Evolutionary conservation across 2,329 filamentous ascomycete species (phyloP).

Genomic region (Phyllosticta capitalensis): DNA sequence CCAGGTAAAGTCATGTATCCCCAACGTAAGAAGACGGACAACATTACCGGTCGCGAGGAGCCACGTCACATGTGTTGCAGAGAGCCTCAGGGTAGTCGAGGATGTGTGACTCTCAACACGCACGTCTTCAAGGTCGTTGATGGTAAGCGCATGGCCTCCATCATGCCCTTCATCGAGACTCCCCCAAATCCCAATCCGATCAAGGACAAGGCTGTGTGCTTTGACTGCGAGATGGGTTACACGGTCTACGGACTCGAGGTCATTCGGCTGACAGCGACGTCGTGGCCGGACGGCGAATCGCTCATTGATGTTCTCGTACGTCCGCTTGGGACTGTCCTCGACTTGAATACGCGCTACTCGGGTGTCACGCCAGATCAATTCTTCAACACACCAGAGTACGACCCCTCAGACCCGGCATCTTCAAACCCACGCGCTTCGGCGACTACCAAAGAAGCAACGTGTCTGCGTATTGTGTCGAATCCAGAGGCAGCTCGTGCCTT

Average conservation of each 20-base stretch:
- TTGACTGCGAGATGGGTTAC: constrained; percentile 98
- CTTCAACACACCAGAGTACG: constrained; percentile 45
- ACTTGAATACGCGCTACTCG: constrained; percentile 87
- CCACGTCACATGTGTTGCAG: constrained; percentile 64
- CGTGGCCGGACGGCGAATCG: constrained; percentile 69
- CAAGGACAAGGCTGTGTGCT: constrained; percentile 56
- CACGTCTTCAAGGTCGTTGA: constrained; percentile 86
- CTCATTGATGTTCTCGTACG: constrained; percentile 79
- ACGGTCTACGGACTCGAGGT: constrained; percentile 83
- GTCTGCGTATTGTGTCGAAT: constrained; percentile 64
- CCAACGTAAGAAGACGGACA: constrained; percentile 41
- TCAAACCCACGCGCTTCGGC: constrained; percentile 11
- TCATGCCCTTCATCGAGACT: constrained; percentile 73
- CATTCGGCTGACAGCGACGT: constrained; percentile 77
- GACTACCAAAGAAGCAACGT: constrained; percentile 17
- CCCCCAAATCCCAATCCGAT: constrained; percentile 49
- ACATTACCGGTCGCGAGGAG: constrained; percentile 28
- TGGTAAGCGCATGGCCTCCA: constrained; percentile 61
- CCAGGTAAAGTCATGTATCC: constrained; percentile 61
- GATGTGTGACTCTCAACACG: constrained; percentile 60
- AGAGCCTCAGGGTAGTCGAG: constrained; percentile 62
- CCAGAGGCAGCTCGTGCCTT: constrained; percentile 66
- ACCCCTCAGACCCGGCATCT: neutral
- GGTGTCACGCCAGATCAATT: constrained; percentile 75
- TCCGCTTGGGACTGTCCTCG: constrained; percentile 73